These are phyloP conservation scores for Cyclostephanos invisitatus DNA, from an alignment of 108 stramenopile species.

Conservation along the genomic window DNA sequence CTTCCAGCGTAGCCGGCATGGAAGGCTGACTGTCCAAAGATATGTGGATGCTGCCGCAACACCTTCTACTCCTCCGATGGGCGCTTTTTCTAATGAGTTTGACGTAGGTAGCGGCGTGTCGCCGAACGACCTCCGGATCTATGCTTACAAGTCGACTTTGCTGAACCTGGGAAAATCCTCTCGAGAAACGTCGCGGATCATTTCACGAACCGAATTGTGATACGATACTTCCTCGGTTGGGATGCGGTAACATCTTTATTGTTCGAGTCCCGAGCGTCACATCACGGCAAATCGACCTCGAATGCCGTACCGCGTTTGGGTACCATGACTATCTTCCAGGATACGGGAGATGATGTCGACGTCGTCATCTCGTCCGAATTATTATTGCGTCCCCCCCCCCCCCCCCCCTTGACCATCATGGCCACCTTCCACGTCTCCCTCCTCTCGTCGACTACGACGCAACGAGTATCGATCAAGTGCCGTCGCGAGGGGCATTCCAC, in stretches of 20 bases:
- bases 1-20: too few species aligned
- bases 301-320: constrained; percentile 38
- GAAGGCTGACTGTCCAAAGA: too few species aligned
- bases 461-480: constrained; percentile 18
- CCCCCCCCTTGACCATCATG: not conserved
- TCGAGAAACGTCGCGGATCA: not conserved
- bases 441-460: constrained; percentile 43
- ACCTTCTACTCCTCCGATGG: too few species aligned
- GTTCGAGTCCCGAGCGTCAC: not conserved
- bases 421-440: constrained; percentile 38
- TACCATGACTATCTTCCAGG: constrained; percentile 33
- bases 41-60: too few species aligned
- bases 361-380: not conserved
- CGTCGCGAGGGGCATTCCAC: constrained; percentile 40
- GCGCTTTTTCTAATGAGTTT: too few species aligned
- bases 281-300: constrained; percentile 26
- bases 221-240: not conserved
- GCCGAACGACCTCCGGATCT: too few species aligned
- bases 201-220: not conserved
- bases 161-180: too few species aligned
- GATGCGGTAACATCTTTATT: not conserved
- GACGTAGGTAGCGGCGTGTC: too few species aligned
- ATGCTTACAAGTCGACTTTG: too few species aligned
- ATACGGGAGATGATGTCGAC: not conserved
- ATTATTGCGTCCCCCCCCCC: not conserved